Evolutionary conservation across 2,329 filamentous ascomycete genomes (phyloP).

Genomic region (Xylaria digitata): DNA sequence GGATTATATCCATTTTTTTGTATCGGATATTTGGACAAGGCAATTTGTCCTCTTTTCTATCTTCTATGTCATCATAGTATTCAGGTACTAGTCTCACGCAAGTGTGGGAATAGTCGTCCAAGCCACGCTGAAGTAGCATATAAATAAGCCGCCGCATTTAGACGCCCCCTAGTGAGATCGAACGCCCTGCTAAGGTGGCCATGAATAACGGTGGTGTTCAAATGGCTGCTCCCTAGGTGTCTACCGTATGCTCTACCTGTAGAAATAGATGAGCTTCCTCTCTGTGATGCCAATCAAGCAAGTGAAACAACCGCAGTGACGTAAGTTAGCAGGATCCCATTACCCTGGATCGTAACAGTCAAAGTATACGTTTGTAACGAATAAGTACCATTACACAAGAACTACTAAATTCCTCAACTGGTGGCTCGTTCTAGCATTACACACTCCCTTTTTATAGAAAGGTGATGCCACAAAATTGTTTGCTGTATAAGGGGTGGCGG

Average conservation of each 20-base stretch:
- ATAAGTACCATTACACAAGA: neutral
- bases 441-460: neutral
- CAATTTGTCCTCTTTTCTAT: constrained; percentile 3
- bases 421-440: neutral
- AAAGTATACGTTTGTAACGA: neutral
- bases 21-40: neutral
- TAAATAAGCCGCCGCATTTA: neutral
- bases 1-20: neutral
- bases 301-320: neutral
- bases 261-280: neutral
- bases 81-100: constrained; percentile 3
- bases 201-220: neutral
- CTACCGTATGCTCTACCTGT: neutral
- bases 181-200: constrained; percentile 2
- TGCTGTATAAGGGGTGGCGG: neutral
- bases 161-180: neutral
- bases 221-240: neutral
- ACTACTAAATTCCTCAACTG: neutral
- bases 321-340: neutral
- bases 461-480: neutral
- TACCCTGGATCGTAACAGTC: too few relatives aligned
- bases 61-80: constrained; percentile 20
- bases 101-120: constrained; percentile 1
- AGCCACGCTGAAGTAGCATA: constrained; percentile 20
- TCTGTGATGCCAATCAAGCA: neutral